Conservation (phyloP, 768 basidiomycete species). For the Suillus sp. region DNA sequence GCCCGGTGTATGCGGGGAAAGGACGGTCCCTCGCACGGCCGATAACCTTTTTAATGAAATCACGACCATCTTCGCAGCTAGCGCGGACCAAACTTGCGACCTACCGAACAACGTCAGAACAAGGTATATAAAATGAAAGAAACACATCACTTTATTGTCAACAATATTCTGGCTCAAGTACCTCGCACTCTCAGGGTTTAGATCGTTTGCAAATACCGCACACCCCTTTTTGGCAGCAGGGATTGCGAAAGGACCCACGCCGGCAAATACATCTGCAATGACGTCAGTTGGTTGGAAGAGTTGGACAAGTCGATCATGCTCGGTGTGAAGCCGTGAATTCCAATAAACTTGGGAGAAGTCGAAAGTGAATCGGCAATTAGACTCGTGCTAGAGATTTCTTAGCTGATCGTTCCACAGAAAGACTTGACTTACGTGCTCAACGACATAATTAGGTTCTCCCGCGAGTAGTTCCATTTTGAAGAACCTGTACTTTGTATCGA, state of each 20-base stretch:
- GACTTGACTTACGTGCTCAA: constrained; percentile 66
- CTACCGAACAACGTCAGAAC: constrained; percentile 33
- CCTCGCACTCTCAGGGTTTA: constrained; percentile 86
- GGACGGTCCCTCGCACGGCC: constrained; percentile 60
- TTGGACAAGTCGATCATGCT: constrained; percentile 84
- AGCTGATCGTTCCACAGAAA: constrained; percentile 8
- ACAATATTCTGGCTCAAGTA: constrained; percentile 73
- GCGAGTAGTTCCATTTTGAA: constrained; percentile 98
- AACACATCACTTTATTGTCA: constrained; percentile 69
- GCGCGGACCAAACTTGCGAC: constrained; percentile 70
- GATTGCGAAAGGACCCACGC: constrained; percentile 94
- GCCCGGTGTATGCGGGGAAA: constrained; percentile 59
- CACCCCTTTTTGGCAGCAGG: constrained; percentile 93
- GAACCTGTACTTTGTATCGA: constrained; percentile 84
- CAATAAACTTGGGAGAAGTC: constrained; percentile 97
- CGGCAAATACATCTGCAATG: constrained; percentile 93
- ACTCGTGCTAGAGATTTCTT: constrained; percentile 62
- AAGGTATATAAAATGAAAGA: not conserved
- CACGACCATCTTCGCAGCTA: constrained; percentile 82
- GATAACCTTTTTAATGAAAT: constrained; percentile 73
- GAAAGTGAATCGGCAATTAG: constrained; percentile 85
- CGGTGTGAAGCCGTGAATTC: constrained; percentile 93
- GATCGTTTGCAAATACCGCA: constrained; percentile 87
- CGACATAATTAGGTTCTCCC: constrained; percentile 83
- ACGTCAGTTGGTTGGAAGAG: constrained; percentile 75